phyloP scores from a whole-genome alignment of 331 rosid species.

The Arachis monticola region DNA sequence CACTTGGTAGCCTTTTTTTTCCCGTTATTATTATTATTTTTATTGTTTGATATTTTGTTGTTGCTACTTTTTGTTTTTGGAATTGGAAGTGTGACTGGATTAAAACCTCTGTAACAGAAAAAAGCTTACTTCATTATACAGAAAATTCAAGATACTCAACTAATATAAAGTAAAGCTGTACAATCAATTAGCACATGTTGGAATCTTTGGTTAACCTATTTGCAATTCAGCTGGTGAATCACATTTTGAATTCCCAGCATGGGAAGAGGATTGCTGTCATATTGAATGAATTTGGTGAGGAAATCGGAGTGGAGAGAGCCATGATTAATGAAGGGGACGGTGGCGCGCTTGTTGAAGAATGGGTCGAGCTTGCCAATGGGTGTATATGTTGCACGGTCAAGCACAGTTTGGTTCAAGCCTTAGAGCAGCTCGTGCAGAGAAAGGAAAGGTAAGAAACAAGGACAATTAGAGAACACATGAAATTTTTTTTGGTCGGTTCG shows the following conservation, averaged over 20 bases:
- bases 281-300: slow-evolving; percentile 95
- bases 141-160: too few relatives aligned
- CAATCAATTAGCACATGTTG: too few relatives aligned
- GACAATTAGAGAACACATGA: neutral
- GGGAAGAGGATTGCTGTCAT: slow-evolving; percentile 96
- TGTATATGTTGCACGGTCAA: slow-evolving; percentile 90
- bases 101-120: neutral
- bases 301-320: slow-evolving; percentile 95
- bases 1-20: too few relatives aligned
- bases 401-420: slow-evolving; percentile 93
- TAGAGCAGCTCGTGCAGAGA: slow-evolving; percentile 90
- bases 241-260: slow-evolving; percentile 75
- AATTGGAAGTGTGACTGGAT: slow-evolving; percentile 23
- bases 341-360: slow-evolving; percentile 92
- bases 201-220: too few relatives aligned
- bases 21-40: too few relatives aligned
- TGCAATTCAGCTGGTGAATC: slow-evolving; percentile 71
- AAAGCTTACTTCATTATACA: too few relatives aligned
- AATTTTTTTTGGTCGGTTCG: neutral
- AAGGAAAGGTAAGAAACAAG: slow-evolving; percentile 68
- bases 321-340: slow-evolving; percentile 95
- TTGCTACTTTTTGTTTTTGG: too few relatives aligned
- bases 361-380: slow-evolving; percentile 98
- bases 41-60: too few relatives aligned
- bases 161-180: too few relatives aligned